A percentile compares a stretch with the other conserved stretches of the same genome.
Conservation (phyloP, 2,329 filamentous ascomycete species). For the Fusarium equiseti region DNA sequence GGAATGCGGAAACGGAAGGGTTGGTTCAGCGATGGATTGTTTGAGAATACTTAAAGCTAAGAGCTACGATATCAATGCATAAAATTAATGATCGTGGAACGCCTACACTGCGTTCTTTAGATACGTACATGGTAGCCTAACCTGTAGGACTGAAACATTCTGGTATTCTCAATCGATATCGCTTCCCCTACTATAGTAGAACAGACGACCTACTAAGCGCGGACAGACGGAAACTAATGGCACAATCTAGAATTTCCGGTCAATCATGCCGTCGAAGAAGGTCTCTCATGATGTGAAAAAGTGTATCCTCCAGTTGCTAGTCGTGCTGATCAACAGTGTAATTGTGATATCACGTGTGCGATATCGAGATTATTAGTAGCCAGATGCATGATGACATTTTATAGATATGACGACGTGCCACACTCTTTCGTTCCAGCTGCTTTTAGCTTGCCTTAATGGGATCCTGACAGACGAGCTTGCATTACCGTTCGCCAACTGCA, state of each 20-base stretch:
- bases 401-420: slow-evolving; percentile 23
- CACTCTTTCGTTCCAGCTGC: slow-evolving; percentile 33
- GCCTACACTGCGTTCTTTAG: not conserved
- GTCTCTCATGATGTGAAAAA: slow-evolving; percentile 14
- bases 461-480: not conserved
- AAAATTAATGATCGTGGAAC: slow-evolving; percentile 28
- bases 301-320: slow-evolving; percentile 2
- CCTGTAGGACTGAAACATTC: not conserved
- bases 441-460: slow-evolving; percentile 19
- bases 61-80: slow-evolving; percentile 45
- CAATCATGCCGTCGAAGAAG: not conserved
- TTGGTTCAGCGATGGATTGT: slow-evolving; percentile 27
- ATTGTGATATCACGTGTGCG: slow-evolving; percentile 34
- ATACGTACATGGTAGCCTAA: not conserved
- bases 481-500: slow-evolving; percentile 28
- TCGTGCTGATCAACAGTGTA: slow-evolving; percentile 9
- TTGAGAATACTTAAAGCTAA: slow-evolving; percentile 12
- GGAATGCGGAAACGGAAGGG: slow-evolving; percentile 15
- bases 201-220: not conserved
- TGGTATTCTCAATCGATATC: not conserved
- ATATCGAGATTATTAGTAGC: not conserved
- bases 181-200: not conserved
- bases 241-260: not conserved
- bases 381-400: slow-evolving; percentile 39
- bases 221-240: not conserved